These are phyloP conservation scores for Rosa hybrid DNA, from an alignment of 331 rosid species.

Conservation along the genomic window DNA sequence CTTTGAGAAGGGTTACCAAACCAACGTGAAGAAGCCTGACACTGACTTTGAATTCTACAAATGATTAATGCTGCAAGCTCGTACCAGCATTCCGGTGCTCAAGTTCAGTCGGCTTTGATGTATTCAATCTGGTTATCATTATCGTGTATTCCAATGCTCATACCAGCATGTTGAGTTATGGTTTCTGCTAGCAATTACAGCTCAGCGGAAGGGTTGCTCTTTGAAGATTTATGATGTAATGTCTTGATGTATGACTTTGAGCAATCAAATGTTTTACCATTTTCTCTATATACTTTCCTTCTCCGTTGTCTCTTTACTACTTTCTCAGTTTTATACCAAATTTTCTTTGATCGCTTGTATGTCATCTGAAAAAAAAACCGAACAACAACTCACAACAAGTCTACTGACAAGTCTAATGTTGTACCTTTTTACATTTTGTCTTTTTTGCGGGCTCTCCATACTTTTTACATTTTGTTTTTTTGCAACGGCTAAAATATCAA, in stretches of 20 bases:
- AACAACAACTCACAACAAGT: background rate
- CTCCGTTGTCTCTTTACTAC: background rate
- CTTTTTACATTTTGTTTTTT: too few species aligned
- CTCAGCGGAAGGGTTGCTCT: background rate
- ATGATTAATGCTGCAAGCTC: constrained; percentile 38
- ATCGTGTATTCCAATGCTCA: background rate
- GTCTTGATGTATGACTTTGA: background rate
- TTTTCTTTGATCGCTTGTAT: too few species aligned
- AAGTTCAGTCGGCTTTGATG: background rate
- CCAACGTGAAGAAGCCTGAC: constrained; percentile 98
- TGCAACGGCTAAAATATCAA: too few species aligned
- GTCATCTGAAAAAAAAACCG: background rate
- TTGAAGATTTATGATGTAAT: background rate
- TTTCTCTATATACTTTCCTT: background rate
- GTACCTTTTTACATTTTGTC: too few species aligned
- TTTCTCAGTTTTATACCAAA: background rate
- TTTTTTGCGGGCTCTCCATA: too few species aligned
- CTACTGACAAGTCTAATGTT: too few species aligned
- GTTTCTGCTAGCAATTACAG: background rate
- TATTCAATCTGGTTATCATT: background rate
- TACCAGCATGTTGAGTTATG: background rate
- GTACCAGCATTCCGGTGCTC: background rate
- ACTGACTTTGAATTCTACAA: constrained; percentile 97
- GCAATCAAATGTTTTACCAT: background rate
- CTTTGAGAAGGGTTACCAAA: constrained; percentile 95